These are phyloP conservation scores for Bifiguratus adelaidae DNA, from an alignment of 192 early-diverging fungal genomes.

Conservation along the genomic window DNA sequence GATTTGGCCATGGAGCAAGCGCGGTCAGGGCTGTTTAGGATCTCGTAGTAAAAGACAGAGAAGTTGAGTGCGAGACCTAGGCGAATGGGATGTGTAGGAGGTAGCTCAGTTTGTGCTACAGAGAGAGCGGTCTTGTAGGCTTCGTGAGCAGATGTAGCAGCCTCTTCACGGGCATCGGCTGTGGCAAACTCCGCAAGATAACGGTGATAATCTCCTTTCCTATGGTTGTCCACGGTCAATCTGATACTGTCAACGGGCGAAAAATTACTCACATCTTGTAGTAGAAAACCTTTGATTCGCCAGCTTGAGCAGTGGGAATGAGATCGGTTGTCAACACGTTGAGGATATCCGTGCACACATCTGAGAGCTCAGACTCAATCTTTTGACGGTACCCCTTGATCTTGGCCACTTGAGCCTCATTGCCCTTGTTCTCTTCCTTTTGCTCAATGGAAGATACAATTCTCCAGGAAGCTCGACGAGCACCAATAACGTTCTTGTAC, in stretches of 20 bases:
- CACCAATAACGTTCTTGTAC: constrained; percentile 98
- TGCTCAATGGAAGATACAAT: constrained; percentile 95
- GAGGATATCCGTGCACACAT: constrained; percentile 93
- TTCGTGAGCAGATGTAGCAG: constrained; percentile 71
- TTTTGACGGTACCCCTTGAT: constrained; percentile 89
- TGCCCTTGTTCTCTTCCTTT: constrained; percentile 86
- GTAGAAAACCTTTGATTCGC: constrained; percentile 99
- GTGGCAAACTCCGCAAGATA: constrained; percentile 95
- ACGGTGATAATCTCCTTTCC: constrained; percentile 98
- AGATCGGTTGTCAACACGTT: constrained; percentile 82
- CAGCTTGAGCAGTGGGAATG: constrained; percentile 77
- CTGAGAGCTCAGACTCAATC: constrained; percentile 89
- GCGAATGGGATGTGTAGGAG: constrained; percentile 93
- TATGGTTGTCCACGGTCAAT: too few relatives aligned
- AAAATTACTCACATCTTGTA: constrained; percentile 82
- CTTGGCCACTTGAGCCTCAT: constrained; percentile 76
- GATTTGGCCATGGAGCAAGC: constrained; percentile 84
- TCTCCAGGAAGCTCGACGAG: constrained; percentile 93
- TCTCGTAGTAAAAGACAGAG: constrained; percentile 98
- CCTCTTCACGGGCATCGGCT: constrained; percentile 69
- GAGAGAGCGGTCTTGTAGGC: constrained; percentile 91
- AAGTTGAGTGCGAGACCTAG: constrained; percentile 96
- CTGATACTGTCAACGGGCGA: constrained; percentile 51
- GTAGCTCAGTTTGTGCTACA: constrained; percentile 76
- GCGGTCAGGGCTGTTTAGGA: constrained; percentile 87